Conservation (phyloP, 2,329 filamentous ascomycete genomes). For the Endothia cerciana region DNA sequence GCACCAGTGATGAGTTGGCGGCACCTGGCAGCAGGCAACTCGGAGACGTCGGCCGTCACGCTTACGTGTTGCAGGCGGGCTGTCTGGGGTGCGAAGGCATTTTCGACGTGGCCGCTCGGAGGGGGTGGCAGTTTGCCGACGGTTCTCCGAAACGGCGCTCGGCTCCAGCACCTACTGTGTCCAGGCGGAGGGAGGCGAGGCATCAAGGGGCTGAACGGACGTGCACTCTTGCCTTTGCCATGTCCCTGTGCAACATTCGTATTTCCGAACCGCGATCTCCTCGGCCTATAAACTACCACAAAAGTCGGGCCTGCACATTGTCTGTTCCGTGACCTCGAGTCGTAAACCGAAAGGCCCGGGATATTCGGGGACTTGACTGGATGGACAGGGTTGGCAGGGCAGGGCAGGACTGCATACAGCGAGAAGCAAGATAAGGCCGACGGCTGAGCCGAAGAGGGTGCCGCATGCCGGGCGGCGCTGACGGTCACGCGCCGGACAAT, state of each 20-base stretch:
- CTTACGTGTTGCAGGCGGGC: background rate
- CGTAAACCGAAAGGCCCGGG: background rate
- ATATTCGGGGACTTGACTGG: background rate
- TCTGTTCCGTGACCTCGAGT: background rate
- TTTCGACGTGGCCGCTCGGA: conserved; percentile 15
- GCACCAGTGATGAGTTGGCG: background rate
- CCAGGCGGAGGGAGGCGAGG: background rate
- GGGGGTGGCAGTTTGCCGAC: conserved; percentile 8
- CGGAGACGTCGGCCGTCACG: conserved; percentile 1
- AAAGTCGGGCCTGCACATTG: background rate
- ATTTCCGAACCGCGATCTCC: background rate
- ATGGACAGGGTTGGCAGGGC: background rate
- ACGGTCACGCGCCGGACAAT: conserved; percentile 4
- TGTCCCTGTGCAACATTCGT: background rate
- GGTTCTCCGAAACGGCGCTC: conserved; percentile 20
- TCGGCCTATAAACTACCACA: too few relatives aligned
- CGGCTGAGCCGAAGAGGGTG: background rate
- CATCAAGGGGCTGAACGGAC: background rate
- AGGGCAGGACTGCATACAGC: background rate
- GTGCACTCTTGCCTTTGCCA: background rate
- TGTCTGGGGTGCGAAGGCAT: background rate
- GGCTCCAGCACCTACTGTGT: background rate
- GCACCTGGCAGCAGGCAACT: background rate
- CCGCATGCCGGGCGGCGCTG: background rate
- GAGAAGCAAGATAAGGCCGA: background rate